Conservation (phyloP, 2,329 filamentous ascomycete genomes). For the Fusarium begoniae region DNA sequence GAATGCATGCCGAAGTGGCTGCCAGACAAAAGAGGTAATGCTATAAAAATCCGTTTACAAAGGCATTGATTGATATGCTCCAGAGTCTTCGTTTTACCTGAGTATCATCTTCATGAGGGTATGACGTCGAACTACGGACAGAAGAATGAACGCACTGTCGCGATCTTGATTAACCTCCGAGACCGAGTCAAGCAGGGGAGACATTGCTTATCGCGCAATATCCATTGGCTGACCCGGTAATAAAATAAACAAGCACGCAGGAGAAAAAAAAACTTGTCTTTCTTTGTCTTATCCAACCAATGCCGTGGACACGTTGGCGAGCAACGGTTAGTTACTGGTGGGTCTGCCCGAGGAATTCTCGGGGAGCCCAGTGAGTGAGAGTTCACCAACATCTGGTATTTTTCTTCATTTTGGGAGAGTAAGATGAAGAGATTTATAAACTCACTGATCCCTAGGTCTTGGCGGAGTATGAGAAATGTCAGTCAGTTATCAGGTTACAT, state of each 20-base stretch:
- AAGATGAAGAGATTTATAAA: conserved; percentile 10
- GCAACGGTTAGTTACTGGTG: conserved; percentile 39
- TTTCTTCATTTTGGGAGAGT: conserved; percentile 5
- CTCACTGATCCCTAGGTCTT: conserved; percentile 17
- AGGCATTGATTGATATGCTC: not conserved
- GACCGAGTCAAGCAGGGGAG: conserved; percentile 8
- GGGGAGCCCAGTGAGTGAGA: conserved; percentile 12
- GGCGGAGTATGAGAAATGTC: not conserved
- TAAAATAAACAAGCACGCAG: conserved; percentile 21
- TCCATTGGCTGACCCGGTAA: conserved; percentile 26
- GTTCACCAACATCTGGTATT: conserved; percentile 20
- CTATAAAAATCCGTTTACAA: not conserved
- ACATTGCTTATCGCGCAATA: conserved; percentile 23
- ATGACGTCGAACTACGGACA: conserved; percentile 9
- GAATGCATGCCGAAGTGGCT: not conserved
- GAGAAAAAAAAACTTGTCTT: conserved; percentile 20
- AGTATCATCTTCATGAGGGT: not conserved
- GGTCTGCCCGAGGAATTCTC: conserved; percentile 40
- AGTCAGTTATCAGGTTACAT: conserved; percentile 20
- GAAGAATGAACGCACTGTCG: not conserved
- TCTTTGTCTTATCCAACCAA: conserved; percentile 30
- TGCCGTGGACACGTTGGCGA: conserved; percentile 38
- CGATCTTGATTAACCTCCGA: conserved; percentile 9
- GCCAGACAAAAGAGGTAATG: not conserved
- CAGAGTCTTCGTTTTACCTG: not conserved